These are phyloP conservation scores for Hypoxylon fuscum DNA, from an alignment of 495 filamentous ascomycete genomes.

Conservation along the genomic window DNA sequence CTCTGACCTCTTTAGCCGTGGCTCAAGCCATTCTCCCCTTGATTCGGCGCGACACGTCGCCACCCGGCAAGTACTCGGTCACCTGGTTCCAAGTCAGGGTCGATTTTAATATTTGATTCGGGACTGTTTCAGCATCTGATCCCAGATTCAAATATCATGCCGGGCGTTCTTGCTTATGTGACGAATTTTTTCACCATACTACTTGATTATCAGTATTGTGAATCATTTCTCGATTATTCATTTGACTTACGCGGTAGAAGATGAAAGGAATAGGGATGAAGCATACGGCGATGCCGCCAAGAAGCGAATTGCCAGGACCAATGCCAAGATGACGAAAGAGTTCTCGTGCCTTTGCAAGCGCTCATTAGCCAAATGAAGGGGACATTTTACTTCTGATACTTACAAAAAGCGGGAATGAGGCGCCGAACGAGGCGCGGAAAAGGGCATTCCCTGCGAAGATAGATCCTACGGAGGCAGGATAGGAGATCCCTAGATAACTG, in stretches of 20 bases:
- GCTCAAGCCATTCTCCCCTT: slow-evolving; percentile 71
- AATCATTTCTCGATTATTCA: background rate
- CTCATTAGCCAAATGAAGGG: slow-evolving; percentile 49
- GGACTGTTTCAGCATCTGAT: background rate
- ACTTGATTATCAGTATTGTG: slow-evolving; percentile 25
- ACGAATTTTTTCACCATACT: slow-evolving; percentile 46
- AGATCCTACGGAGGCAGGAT: slow-evolving; percentile 53
- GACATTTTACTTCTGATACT: slow-evolving; percentile 19
- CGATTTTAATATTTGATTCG: no score
- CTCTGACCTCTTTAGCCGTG: slow-evolving; percentile 73
- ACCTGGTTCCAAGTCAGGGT: slow-evolving; percentile 71
- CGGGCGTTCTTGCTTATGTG: slow-evolving; percentile 43
- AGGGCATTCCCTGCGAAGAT: slow-evolving; percentile 60
- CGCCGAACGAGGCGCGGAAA: slow-evolving; percentile 55
- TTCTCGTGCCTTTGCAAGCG: slow-evolving; percentile 44
- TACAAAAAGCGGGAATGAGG: slow-evolving; percentile 58
- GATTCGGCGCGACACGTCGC: slow-evolving; percentile 66
- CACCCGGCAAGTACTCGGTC: slow-evolving; percentile 64
- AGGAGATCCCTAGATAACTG: slow-evolving; percentile 52
- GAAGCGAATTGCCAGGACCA: slow-evolving; percentile 58
- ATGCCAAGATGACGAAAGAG: slow-evolving; percentile 57
- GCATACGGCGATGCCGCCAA: slow-evolving; percentile 55
- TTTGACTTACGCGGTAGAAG: slow-evolving; percentile 50
- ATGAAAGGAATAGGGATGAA: slow-evolving; percentile 59
- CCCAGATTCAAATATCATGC: slow-evolving; percentile 36